Base-by-base conservation (phyloP, 345 rosid genomes). In the Gossypium sturtianum region DNA sequence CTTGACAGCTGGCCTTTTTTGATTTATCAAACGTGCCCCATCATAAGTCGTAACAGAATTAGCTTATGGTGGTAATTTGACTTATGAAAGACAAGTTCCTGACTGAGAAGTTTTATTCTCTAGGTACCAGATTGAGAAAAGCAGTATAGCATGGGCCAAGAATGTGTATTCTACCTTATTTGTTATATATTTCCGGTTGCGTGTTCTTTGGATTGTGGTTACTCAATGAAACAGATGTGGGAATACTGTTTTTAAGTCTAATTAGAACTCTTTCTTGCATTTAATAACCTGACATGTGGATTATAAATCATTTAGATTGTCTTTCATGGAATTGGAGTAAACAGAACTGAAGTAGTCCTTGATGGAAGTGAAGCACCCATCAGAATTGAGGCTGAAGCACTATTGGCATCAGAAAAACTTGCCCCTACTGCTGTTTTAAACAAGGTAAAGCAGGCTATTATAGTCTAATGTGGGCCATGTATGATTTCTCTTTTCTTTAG, bases 331-430 rank as follows among this genome's bases (percentile, higher is more conserved):
- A 91, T 95, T 80, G 85, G 80, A 68, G 77, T 95, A 75, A 81
- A 83, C 72, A 89, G 85, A 83, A 92, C 90, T 74, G 97, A 95
- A 70, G 82, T 93, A 54, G 64, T 93, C 71, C 98, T 95, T 53
- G 94, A 95, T 82, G 99, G 99, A 74, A 95, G 99, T 84, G 99
- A 93, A 71, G 96, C 97, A 71, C 99, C 99, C 62, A 73, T 84
- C 74, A 91, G 93, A 78, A 89, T 95, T 76, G 93, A 87, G 80
- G 89, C 87, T 79, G 93, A 90, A 86, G 91, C 92, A 56, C 78
- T 87, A 64, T 79, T 95, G 80, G 89, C 94, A 75, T 82, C 90
- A 53, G 99, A 93, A 82, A 87, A 81, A 71, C 88, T 95, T 53
- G 81, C 82, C 41, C 99, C 98, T 59, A 74, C 78, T 80, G 98